These are phyloP conservation scores for Pseudotulostoma volvatum DNA, from an alignment of 495 filamentous ascomycete genomes.

Conservation along the genomic window DNA sequence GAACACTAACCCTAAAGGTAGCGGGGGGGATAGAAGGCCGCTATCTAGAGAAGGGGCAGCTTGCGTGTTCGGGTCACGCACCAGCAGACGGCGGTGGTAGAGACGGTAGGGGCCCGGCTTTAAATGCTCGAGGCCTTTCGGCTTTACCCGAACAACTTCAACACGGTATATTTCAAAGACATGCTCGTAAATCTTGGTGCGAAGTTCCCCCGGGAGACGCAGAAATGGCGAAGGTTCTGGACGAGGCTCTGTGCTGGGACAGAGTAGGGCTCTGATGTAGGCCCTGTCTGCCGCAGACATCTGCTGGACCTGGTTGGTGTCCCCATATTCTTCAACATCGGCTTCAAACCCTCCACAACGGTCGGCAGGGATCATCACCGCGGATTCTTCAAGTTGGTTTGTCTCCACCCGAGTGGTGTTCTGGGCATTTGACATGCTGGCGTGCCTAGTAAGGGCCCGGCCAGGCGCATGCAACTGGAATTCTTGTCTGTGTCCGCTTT, in stretches of 20 bases:
- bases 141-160: slow-evolving; percentile 4
- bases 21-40: not conserved
- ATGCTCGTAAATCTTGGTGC: slow-evolving; percentile 5
- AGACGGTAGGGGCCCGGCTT: slow-evolving; percentile 2
- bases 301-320: no score
- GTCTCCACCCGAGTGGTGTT: no score
- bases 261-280: no score
- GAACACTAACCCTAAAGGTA: slow-evolving; percentile 6
- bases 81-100: slow-evolving; percentile 1
- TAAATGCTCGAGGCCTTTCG: not conserved
- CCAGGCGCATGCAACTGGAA: no score
- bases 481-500: no score
- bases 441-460: no score
- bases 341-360: no score
- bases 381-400: no score
- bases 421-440: no score
- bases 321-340: no score
- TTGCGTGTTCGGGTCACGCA: slow-evolving; percentile 1
- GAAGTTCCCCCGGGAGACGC: slow-evolving; percentile 7
- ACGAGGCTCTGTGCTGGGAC: not conserved
- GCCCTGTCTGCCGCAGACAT: no score
- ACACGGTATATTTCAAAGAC: slow-evolving; percentile 5
- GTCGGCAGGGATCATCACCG: no score
- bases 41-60: not conserved
- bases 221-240: slow-evolving; percentile 1